Conservation (phyloP, 2,329 filamentous ascomycete species). For the Cordyceps pruinosa region DNA sequence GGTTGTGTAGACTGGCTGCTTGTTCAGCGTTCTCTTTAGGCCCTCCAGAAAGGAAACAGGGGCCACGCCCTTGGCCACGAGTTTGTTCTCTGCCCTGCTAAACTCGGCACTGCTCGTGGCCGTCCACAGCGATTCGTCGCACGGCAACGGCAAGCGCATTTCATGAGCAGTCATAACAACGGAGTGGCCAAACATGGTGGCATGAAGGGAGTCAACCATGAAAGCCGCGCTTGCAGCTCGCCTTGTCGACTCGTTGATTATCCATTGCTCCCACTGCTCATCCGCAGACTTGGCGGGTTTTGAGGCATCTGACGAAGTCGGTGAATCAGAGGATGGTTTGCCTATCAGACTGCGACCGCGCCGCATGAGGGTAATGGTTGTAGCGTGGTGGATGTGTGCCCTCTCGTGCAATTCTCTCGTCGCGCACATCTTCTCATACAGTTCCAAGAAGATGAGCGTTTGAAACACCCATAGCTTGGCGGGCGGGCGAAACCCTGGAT, state of each 20-base stretch:
- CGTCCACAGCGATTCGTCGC: constrained; percentile 88
- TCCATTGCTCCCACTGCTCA: constrained; percentile 95
- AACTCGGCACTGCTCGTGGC: constrained; percentile 85
- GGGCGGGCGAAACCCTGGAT: constrained; percentile 80
- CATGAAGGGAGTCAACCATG: constrained; percentile 90
- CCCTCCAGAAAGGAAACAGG: constrained; percentile 85
- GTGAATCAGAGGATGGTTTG: constrained; percentile 75
- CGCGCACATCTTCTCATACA: constrained; percentile 98
- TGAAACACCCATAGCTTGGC: constrained; percentile 97
- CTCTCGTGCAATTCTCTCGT: constrained; percentile 87
- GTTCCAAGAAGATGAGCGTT: constrained; percentile 75
- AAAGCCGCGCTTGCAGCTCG: constrained; percentile 91
- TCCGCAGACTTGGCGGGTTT: constrained; percentile 63
- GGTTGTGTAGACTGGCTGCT: constrained; percentile 82
- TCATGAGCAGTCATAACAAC: constrained; percentile 97
- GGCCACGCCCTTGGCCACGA: constrained; percentile 75
- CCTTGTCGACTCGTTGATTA: constrained; percentile 84
- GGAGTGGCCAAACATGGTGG: constrained; percentile 96
- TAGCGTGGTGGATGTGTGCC: constrained; percentile 94
- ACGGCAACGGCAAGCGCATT: constrained; percentile 83
- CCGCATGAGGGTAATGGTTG: constrained; percentile 90
- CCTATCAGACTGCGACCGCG: constrained; percentile 87
- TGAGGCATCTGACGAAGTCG: constrained; percentile 65
- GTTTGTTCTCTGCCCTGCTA: constrained; percentile 70
- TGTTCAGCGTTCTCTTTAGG: constrained; percentile 79